Evolutionary conservation across 371 early-diverging fungal species (phyloP).

Genomic region (Lichtheimia ramosa): DNA sequence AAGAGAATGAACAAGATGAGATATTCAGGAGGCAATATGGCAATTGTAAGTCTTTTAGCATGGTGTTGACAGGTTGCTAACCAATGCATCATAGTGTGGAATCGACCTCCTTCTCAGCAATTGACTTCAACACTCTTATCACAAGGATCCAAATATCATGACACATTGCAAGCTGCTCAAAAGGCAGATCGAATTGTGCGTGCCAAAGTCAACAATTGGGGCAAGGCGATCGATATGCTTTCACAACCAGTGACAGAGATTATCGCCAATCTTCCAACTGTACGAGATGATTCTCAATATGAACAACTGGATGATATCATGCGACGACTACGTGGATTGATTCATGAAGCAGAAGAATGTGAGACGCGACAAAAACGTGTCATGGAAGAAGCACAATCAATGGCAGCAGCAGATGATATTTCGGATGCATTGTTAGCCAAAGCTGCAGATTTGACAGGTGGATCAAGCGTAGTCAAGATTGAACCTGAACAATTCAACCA

Average conservation of each 20-base stretch:
- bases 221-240: slow-evolving; percentile 64
- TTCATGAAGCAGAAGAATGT: slow-evolving; percentile 19
- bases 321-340: slow-evolving; percentile 9
- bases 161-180: slow-evolving; percentile 66
- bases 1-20: slow-evolving; percentile 76
- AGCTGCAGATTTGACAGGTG: slow-evolving; percentile 44
- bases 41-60: slow-evolving; percentile 22
- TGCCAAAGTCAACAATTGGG: slow-evolving; percentile 64
- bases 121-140: slow-evolving; percentile 64
- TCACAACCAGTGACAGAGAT: slow-evolving; percentile 32
- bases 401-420: slow-evolving; percentile 74
- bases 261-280: slow-evolving; percentile 18
- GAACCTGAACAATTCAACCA: slow-evolving; percentile 75
- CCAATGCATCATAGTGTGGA: slow-evolving; percentile 47
- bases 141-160: slow-evolving; percentile 58
- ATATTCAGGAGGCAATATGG: slow-evolving; percentile 54
- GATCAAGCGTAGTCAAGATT: slow-evolving; percentile 63
- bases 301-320: slow-evolving; percentile 11
- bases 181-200: slow-evolving; percentile 67
- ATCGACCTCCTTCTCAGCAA: slow-evolving; percentile 57
- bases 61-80: background rate
- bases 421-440: slow-evolving; percentile 33
- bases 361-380: slow-evolving; percentile 52
- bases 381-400: slow-evolving; percentile 54
- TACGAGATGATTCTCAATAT: slow-evolving; percentile 15